phyloP scores from a whole-genome alignment of 805 yeast genomes.

The Metschnikowia bowlesiae region DNA sequence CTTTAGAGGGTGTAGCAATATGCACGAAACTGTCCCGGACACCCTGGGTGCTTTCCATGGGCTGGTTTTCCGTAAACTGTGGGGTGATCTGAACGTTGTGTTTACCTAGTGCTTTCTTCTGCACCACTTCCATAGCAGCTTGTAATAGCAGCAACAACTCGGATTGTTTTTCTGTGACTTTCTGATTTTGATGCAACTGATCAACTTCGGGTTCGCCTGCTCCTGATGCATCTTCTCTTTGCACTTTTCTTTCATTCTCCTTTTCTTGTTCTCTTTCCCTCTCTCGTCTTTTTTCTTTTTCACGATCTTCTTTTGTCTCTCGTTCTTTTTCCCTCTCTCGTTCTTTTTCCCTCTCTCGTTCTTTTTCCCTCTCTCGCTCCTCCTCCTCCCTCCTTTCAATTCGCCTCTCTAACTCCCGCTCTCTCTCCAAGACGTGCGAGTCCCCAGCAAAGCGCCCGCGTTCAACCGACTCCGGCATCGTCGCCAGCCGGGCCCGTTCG shows the following conservation, averaged over 20 bases:
- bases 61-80: not conserved
- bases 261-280: not conserved
- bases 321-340: not conserved
- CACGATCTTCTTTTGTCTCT: no score
- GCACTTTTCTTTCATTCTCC: no score
- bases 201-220: no score
- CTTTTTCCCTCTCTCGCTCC: not conserved
- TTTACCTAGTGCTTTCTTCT: not conserved
- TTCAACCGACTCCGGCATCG: not conserved
- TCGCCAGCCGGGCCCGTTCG: conserved; percentile 9
- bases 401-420: not conserved
- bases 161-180: not conserved
- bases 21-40: no score
- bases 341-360: not conserved
- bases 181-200: not conserved
- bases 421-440: no score
- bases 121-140: not conserved
- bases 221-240: no score
- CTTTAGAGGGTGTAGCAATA: no score
- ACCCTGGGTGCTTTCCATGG: no score
- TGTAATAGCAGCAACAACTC: not conserved
- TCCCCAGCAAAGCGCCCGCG: not conserved
- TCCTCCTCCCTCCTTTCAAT: not conserved
- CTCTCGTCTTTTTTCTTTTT: no score
- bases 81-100: no score